phyloP scores from a whole-genome alignment of 2,329 filamentous ascomycete species.

The Aspergillus vadensis region DNA sequence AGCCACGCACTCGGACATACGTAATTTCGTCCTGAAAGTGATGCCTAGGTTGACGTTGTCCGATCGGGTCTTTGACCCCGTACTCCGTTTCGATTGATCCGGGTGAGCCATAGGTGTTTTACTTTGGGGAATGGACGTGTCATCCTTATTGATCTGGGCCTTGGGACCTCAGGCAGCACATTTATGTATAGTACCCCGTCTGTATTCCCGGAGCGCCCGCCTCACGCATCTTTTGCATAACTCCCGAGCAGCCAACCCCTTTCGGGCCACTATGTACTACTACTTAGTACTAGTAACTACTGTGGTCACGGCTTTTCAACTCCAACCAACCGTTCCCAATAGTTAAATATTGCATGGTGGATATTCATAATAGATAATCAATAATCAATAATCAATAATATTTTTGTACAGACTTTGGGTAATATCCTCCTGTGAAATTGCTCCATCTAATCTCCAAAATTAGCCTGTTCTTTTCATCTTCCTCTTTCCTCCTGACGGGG shows the following conservation, averaged over 20 bases:
- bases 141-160: neutral
- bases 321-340: too few species aligned
- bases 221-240: neutral
- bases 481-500: neutral
- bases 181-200: too few species aligned
- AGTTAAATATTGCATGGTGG: too few species aligned
- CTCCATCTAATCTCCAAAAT: too few species aligned
- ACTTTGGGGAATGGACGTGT: slow-evolving; percentile 1
- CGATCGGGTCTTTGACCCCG: neutral
- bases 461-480: neutral
- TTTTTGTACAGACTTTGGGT: too few species aligned
- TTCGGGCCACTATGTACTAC: neutral
- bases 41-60: neutral
- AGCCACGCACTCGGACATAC: neutral
- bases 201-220: too few species aligned
- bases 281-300: too few species aligned
- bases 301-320: too few species aligned
- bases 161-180: neutral
- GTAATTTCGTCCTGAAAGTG: neutral
- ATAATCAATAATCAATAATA: too few species aligned
- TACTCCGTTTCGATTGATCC: neutral
- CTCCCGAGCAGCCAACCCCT: neutral
- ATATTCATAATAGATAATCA: too few species aligned
- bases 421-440: too few species aligned
- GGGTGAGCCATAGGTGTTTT: neutral